These are phyloP conservation scores for Eutrema yunnanense DNA, from an alignment of 345 rosid species.

Conservation along the genomic window DNA sequence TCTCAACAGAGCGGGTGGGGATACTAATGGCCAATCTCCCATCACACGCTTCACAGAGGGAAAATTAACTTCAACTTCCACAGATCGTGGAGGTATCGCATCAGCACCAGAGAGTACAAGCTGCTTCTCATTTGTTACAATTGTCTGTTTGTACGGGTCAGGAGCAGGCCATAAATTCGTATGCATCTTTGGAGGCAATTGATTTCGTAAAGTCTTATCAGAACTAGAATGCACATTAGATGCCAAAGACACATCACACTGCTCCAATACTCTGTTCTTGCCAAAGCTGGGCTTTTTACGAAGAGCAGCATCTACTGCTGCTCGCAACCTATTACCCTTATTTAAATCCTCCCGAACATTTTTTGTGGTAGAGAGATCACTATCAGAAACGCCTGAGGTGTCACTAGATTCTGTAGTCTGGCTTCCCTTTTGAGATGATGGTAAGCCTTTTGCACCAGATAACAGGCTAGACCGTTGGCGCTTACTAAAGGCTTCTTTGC, in stretches of 20 bases:
- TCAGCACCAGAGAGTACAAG: slow-evolving; percentile 31
- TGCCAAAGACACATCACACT: slow-evolving; percentile 38
- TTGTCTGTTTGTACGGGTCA: slow-evolving; percentile 37
- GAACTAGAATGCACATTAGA: slow-evolving; percentile 37
- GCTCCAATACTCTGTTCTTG: slow-evolving; percentile 50
- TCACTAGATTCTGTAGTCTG: slow-evolving; percentile 48
- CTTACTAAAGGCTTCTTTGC: slow-evolving; percentile 40
- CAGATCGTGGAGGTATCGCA: slow-evolving; percentile 22
- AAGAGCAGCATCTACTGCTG: slow-evolving; percentile 77
- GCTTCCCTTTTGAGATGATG: slow-evolving; percentile 44
- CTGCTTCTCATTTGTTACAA: slow-evolving; percentile 35
- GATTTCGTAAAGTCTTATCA: slow-evolving; percentile 45
- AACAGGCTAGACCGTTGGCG: slow-evolving; percentile 40
- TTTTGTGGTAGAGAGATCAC: slow-evolving; percentile 47
- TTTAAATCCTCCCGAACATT: slow-evolving; percentile 40
- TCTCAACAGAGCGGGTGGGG: slow-evolving; percentile 29
- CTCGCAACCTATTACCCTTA: slow-evolving; percentile 59
- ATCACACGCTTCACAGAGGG: slow-evolving; percentile 30
- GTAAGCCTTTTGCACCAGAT: slow-evolving; percentile 38
- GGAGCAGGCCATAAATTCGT: slow-evolving; percentile 34
- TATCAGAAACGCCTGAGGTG: slow-evolving; percentile 37
- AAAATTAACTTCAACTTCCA: slow-evolving; percentile 30
- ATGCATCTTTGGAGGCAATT: slow-evolving; percentile 33
- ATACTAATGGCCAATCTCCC: slow-evolving; percentile 33
- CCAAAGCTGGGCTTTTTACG: slow-evolving; percentile 68